Evolutionary conservation across 2,329 filamentous ascomycete genomes (phyloP).

Genomic region (Chaetomiaceae sp.): DNA sequence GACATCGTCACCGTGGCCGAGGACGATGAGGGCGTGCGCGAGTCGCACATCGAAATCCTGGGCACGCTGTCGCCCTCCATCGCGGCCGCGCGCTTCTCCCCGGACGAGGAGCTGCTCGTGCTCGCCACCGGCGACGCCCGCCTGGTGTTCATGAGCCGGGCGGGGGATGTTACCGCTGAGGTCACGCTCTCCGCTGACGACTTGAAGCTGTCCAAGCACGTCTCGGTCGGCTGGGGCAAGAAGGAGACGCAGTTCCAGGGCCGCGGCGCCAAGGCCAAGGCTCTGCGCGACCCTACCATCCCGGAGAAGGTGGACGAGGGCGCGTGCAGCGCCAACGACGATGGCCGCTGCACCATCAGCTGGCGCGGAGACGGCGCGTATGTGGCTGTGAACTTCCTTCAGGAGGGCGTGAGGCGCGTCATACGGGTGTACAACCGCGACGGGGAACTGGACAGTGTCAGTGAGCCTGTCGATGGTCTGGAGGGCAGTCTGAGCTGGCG

Average conservation of each 20-base stretch:
- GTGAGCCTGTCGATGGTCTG: constrained; percentile 89
- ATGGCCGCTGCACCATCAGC: constrained; percentile 65
- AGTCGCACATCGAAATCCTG: constrained; percentile 87
- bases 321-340: constrained; percentile 65
- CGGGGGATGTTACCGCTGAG: constrained; percentile 78
- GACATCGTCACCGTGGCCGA: constrained; percentile 85
- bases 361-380: constrained; percentile 95
- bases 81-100: constrained; percentile 83
- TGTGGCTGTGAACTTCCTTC: constrained; percentile 78
- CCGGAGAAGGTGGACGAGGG: constrained; percentile 89
- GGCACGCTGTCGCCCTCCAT: constrained; percentile 93
- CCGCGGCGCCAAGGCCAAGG: constrained; percentile 75
- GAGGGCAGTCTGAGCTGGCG: constrained; percentile 86
- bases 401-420: constrained; percentile 62
- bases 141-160: constrained; percentile 85
- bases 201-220: constrained; percentile 82
- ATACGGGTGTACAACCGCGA: constrained; percentile 89
- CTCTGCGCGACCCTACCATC: constrained; percentile 86
- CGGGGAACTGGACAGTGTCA: constrained; percentile 84
- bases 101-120: constrained; percentile 84
- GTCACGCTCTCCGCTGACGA: constrained; percentile 67
- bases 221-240: constrained; percentile 97
- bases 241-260: constrained; percentile 97
- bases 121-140: constrained; percentile 75
- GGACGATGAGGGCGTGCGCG: constrained; percentile 53